Percentiles rank a stretch among this genome's conserved stretches.
These are phyloP conservation scores for Volvox africanus DNA, from an alignment of 139 green algal species.

Conservation along the genomic window DNA sequence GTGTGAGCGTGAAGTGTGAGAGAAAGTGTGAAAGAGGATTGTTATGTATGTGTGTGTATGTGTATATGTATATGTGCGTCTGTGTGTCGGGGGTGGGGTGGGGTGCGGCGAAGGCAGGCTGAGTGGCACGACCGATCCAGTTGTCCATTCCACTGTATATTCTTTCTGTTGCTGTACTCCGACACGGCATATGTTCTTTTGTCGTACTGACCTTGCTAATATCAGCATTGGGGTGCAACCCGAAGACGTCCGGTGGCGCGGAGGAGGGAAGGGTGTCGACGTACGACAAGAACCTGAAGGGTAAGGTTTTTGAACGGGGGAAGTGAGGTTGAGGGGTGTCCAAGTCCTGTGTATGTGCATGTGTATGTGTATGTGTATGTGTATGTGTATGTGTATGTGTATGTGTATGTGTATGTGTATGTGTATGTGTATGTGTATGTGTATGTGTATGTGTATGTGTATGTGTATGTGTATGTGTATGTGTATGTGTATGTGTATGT, in stretches of 20 bases:
- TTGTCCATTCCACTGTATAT: too few species aligned
- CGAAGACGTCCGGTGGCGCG: conserved; percentile 70
- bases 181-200: neutral
- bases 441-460: too few species aligned
- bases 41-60: neutral
- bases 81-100: too few species aligned
- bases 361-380: too few species aligned
- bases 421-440: neutral
- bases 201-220: conserved; percentile 66
- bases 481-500: too few species aligned
- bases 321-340: neutral
- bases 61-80: too few species aligned
- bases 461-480: too few species aligned
- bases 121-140: too few species aligned
- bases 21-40: neutral
- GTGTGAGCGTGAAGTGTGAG: neutral
- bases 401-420: neutral
- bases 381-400: too few species aligned
- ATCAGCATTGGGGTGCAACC: conserved; percentile 79
- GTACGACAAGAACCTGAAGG: conserved; percentile 55
- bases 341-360: neutral
- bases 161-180: too few species aligned
- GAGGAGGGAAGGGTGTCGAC: conserved; percentile 56
- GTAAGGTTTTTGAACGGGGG: neutral
- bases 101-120: too few species aligned